A percentile compares a stretch with the other conserved stretches of the same genome.
Evolutionary conservation across 2,329 filamentous ascomycete genomes (phyloP).

Genomic region (Calycina herbarum): DNA sequence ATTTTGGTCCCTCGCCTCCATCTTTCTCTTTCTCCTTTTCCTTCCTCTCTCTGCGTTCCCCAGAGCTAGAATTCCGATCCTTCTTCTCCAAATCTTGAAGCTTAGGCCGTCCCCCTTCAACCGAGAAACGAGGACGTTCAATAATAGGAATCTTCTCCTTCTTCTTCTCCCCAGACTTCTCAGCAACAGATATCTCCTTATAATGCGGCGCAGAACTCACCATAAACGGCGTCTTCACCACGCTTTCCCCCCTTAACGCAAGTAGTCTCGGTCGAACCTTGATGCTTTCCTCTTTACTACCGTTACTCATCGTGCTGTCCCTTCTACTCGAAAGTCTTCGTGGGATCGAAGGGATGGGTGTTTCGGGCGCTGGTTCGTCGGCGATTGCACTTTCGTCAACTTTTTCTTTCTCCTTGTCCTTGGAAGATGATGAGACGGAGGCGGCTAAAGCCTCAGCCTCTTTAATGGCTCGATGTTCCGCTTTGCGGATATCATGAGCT

Average conservation of each 20-base stretch:
- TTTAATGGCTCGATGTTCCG: slow-evolving; percentile 27
- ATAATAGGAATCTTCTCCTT: slow-evolving; percentile 18
- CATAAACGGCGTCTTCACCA: slow-evolving; percentile 32
- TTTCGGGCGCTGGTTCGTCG: slow-evolving; percentile 15
- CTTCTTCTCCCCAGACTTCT: not conserved
- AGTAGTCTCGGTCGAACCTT: slow-evolving; percentile 24
- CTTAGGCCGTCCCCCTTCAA: slow-evolving; percentile 22
- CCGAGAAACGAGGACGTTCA: slow-evolving; percentile 26
- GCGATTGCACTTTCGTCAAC: slow-evolving; percentile 24
- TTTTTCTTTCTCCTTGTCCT: slow-evolving; percentile 14
- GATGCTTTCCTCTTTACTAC: slow-evolving; percentile 21
- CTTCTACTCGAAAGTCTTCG: slow-evolving; percentile 23
- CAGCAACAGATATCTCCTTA: slow-evolving; percentile 20
- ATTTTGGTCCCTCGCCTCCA: not conserved
- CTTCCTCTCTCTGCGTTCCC: slow-evolving; percentile 1
- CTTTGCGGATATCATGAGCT: slow-evolving; percentile 35
- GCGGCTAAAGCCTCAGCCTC: not conserved
- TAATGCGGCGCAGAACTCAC: slow-evolving; percentile 28
- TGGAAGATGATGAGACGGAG: not conserved
- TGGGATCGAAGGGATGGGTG: slow-evolving; percentile 19
- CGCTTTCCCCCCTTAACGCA: slow-evolving; percentile 29
- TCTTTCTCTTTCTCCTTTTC: slow-evolving; percentile 9
- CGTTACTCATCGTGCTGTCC: slow-evolving; percentile 21
- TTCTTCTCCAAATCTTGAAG: not conserved
- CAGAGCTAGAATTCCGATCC: slow-evolving; percentile 12